phyloP scores from a whole-genome alignment of 2,329 filamentous ascomycete species.

The Torrubiella hemipterigena region DNA sequence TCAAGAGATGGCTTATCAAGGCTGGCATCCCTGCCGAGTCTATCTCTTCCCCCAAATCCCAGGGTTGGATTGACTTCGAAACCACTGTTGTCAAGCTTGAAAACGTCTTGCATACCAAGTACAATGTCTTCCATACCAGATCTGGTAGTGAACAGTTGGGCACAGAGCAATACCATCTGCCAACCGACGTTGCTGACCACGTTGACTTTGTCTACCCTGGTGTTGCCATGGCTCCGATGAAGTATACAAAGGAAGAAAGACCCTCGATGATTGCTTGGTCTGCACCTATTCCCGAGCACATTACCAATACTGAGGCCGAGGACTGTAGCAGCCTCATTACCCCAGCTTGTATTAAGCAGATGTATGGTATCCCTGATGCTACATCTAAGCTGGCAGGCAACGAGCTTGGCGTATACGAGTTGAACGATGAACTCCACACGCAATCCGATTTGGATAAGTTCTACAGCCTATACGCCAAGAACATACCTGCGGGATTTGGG shows the following conservation, averaged over 20 bases:
- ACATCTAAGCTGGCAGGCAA: conserved; percentile 18
- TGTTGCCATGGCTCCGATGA: conserved; percentile 8
- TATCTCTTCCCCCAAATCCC: conserved; percentile 29
- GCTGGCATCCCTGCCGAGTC: not conserved
- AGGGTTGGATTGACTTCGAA: conserved; percentile 25
- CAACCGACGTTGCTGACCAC: conserved; percentile 19
- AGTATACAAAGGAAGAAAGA: not conserved
- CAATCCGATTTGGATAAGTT: conserved; percentile 25
- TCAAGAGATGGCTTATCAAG: conserved; percentile 1
- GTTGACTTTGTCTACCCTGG: conserved; percentile 27
- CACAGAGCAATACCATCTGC: conserved; percentile 23
- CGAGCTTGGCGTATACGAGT: conserved; percentile 28
- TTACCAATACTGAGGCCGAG: not conserved
- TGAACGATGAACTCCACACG: conserved; percentile 24
- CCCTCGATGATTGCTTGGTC: not conserved
- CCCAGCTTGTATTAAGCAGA: conserved; percentile 36
- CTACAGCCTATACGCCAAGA: conserved; percentile 17
- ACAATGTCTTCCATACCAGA: conserved; percentile 33
- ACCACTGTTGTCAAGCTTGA: conserved; percentile 21
- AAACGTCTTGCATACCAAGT: conserved; percentile 37
- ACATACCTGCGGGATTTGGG: conserved; percentile 22
- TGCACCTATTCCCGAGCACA: not conserved
- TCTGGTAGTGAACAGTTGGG: conserved; percentile 20
- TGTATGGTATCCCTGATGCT: conserved; percentile 25
- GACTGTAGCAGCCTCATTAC: conserved; percentile 41